phyloP scores from a whole-genome alignment of 2,329 filamentous ascomycete genomes.

The Microdochium nivale region DNA sequence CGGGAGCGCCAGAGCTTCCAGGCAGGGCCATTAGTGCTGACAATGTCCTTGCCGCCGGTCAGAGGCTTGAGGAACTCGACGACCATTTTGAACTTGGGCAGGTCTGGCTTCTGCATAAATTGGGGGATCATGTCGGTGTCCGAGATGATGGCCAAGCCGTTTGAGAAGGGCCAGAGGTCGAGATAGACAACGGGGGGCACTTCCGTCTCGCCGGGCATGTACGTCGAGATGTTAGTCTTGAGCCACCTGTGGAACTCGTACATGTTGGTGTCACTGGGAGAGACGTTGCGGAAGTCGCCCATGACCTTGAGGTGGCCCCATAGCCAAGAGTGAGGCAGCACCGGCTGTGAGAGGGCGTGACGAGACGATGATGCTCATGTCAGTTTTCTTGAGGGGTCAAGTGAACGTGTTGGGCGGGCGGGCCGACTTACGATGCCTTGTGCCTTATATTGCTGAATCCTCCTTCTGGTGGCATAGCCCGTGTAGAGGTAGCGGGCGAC shows the following conservation, averaged over 20 bases:
- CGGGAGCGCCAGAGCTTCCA: conserved; percentile 26
- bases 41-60: conserved; percentile 20
- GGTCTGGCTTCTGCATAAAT: conserved; percentile 24
- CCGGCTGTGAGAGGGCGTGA: conserved; percentile 11
- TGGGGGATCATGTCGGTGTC: conserved; percentile 27
- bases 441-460: not conserved
- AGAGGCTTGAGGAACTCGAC: conserved; percentile 15
- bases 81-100: conserved; percentile 21
- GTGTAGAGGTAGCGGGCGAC: not conserved
- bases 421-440: not conserved
- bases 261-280: not conserved
- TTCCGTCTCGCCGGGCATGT: not conserved
- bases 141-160: conserved; percentile 23
- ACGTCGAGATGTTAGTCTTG: not conserved
- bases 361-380: not conserved
- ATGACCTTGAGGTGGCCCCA: conserved; percentile 20
- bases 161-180: conserved; percentile 26
- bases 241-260: not conserved
- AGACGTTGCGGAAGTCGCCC: conserved; percentile 7
- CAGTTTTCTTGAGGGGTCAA: not conserved
- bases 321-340: conserved; percentile 23
- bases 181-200: conserved; percentile 18
- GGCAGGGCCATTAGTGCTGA: conserved; percentile 24
- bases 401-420: not conserved
- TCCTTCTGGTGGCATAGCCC: not conserved